phyloP scores from a whole-genome alignment of 2,329 filamentous ascomycete species.

The Ascochyta viciae-villosae region DNA sequence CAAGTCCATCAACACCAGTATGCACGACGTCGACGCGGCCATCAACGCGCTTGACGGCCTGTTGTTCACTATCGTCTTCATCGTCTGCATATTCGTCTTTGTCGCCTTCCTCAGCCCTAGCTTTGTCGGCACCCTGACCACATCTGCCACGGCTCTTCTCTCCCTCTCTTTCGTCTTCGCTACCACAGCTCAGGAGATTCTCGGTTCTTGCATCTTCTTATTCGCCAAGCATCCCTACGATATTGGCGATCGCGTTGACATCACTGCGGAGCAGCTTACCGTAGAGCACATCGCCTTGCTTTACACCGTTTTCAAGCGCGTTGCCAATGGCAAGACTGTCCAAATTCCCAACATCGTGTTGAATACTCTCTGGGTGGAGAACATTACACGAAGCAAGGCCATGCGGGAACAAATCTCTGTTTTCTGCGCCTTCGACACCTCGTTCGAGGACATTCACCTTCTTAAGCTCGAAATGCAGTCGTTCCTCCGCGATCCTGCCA shows the following conservation, averaged over 20 bases:
- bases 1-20: constrained; percentile 87
- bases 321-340: constrained; percentile 78
- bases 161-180: constrained; percentile 98
- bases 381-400: constrained; percentile 85
- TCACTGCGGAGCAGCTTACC: constrained; percentile 72
- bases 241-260: constrained; percentile 91
- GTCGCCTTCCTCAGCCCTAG: constrained; percentile 87
- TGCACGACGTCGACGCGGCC: constrained; percentile 97
- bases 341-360: constrained; percentile 91
- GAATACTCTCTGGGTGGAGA: constrained; percentile 94
- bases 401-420: constrained; percentile 88
- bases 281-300: constrained; percentile 95
- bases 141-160: constrained; percentile 87
- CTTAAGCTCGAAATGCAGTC: constrained; percentile 82
- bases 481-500: constrained; percentile 84
- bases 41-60: constrained; percentile 90
- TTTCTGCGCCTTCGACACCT: constrained; percentile 83
- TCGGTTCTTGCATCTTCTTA: constrained; percentile 98
- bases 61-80: constrained; percentile 78
- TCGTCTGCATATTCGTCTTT: constrained; percentile 85
- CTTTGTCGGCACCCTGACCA: constrained; percentile 85
- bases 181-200: constrained; percentile 87
- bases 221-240: constrained; percentile 99
- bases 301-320: constrained; percentile 88
- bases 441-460: constrained; percentile 86